Conservation (phyloP, 352 stramenopile genomes). For the Blastocystis sp. region DNA sequence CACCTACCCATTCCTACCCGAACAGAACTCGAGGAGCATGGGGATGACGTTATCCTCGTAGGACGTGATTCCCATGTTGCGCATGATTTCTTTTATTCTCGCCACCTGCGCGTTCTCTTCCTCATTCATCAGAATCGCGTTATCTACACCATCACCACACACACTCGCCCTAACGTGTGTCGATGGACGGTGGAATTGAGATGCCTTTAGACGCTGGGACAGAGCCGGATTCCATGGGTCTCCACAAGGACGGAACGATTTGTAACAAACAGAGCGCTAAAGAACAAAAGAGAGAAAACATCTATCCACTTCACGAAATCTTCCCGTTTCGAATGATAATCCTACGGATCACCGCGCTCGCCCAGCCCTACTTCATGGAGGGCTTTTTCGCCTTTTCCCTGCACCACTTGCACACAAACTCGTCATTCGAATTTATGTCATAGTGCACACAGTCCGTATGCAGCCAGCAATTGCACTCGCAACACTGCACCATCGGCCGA, state of each 20-base stretch:
- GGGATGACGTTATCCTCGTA: slow-evolving; percentile 71
- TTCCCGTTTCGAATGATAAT: not conserved
- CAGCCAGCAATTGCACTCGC: slow-evolving; percentile 22
- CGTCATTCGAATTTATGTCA: not conserved
- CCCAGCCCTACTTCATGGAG: not conserved
- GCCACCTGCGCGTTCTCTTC: slow-evolving; percentile 26
- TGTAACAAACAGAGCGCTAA: slow-evolving; percentile 41
- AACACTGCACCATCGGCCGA: slow-evolving; percentile 67
- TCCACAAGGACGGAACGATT: not conserved
- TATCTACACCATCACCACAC: not conserved
- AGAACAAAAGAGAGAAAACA: slow-evolving; percentile 11
- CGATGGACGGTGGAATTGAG: not conserved
- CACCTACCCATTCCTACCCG: slow-evolving; percentile 1
- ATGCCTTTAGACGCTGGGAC: not conserved
- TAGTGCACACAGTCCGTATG: slow-evolving; percentile 47
- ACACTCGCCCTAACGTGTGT: not conserved
- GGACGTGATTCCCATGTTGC: slow-evolving; percentile 27
- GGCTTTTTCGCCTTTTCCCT: slow-evolving; percentile 39
- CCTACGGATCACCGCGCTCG: not conserved
- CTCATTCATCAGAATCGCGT: slow-evolving; percentile 47
- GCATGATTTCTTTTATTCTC: slow-evolving; percentile 1
- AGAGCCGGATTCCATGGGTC: not conserved
- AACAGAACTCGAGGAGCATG: slow-evolving; percentile 53
- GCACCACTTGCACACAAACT: slow-evolving; percentile 60
- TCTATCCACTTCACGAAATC: not conserved